These are phyloP conservation scores for Yarrowia bubula DNA, from an alignment of 805 yeast species.

Conservation along the genomic window DNA sequence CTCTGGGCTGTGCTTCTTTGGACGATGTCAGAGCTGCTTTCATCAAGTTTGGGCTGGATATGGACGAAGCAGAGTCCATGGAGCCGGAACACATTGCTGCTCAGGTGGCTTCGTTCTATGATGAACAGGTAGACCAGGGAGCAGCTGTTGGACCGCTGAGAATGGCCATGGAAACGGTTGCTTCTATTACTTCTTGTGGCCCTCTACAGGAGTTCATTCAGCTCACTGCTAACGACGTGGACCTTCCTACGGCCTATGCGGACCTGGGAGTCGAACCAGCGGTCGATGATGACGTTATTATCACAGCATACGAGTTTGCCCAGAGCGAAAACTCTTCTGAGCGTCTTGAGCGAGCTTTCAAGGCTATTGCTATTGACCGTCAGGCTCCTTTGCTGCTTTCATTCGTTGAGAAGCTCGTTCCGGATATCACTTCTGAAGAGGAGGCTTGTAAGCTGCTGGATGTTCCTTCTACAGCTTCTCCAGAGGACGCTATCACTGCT, in stretches of 20 bases:
- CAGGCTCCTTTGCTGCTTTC: conserved; percentile 35
- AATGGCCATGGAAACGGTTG: conserved; percentile 32
- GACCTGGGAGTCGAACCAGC: conserved; percentile 50
- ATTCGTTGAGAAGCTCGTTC: conserved; percentile 34
- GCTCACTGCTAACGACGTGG: conserved; percentile 46
- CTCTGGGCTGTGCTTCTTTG: conserved; percentile 54
- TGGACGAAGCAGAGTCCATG: conserved; percentile 30
- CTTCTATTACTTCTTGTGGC: conserved; percentile 27
- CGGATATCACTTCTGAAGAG: conserved; percentile 1
- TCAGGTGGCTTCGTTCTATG: conserved; percentile 15
- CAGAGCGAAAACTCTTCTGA: conserved; percentile 29
- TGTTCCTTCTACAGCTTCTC: neutral
- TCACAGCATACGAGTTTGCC: conserved; percentile 74
- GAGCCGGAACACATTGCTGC: conserved; percentile 7
- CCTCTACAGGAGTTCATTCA: conserved; percentile 31
- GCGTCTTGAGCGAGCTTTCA: conserved; percentile 33
- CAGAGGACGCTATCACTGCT: conserved; percentile 3
- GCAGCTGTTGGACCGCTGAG: conserved; percentile 15
- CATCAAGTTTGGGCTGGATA: conserved; percentile 38
- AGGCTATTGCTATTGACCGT: conserved; percentile 37
- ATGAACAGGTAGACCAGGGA: conserved; percentile 12
- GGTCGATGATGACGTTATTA: conserved; percentile 67
- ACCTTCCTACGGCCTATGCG: conserved; percentile 51
- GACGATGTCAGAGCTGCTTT: conserved; percentile 48
- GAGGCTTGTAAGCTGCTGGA: conserved; percentile 8